phyloP scores from a whole-genome alignment of 768 basidiomycete genomes.

The Tylopilus balloui region DNA sequence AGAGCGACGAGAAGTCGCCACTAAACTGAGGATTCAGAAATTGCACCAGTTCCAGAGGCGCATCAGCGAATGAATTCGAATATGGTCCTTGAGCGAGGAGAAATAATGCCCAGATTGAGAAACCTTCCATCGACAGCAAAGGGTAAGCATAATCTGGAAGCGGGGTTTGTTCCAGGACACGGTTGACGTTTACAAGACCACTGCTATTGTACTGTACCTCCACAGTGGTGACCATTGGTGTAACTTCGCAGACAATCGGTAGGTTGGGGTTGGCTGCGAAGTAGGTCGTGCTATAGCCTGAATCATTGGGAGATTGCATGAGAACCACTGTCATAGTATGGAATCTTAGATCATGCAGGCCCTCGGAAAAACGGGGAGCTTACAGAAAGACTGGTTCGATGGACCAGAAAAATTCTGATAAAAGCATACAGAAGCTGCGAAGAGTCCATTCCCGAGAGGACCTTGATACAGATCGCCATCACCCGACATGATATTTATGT shows the following conservation, averaged over 20 bases:
- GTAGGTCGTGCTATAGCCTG: neutral
- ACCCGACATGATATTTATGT: neutral
- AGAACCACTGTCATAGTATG: neutral
- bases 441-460: neutral
- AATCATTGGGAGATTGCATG: neutral
- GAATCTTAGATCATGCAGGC: neutral
- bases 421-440: neutral
- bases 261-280: neutral
- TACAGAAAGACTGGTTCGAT: neutral
- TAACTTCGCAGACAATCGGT: neutral
- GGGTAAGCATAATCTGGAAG: too few species aligned
- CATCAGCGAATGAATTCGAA: too few species aligned
- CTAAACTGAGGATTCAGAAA: too few species aligned
- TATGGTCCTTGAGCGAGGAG: too few species aligned
- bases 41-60: too few species aligned
- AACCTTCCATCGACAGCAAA: too few species aligned
- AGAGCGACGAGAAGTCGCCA: too few species aligned
- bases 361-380: neutral
- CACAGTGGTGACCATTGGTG: neutral
- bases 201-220: neutral
- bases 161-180: neutral
- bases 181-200: neutral
- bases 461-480: too few species aligned
- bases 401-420: neutral
- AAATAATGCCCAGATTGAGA: too few species aligned